Evolutionary conservation across 2,329 filamentous ascomycete genomes (phyloP), one percentile per base, ranked within the genome.

Genomic region (Aspergillus costaricaensis): DNA sequence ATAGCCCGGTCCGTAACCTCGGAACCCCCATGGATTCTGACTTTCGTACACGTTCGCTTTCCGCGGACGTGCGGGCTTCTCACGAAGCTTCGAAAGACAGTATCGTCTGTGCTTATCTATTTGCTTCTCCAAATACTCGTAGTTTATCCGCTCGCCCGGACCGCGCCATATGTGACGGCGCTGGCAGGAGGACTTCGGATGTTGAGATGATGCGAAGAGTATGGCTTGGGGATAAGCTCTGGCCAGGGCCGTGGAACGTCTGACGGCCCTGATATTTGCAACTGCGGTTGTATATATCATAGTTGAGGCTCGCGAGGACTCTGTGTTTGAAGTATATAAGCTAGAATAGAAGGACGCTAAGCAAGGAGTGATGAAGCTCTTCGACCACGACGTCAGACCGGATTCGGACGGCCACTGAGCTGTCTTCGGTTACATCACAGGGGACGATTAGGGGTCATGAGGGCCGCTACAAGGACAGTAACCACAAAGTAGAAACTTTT

Each of bases 21-120:
- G 51, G 59, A 61, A 41, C 64, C 65, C 59, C 68, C 61, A 63
- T 8, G 57, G 57, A 21, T 43, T 59, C 53, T 61, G 52, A 27
- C 49, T 25, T 23, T 62, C 55, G 25, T 56, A 59, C 9, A 49
- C 19, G 10, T 57, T 60, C 21, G 39, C 30, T 41, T 21, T 57
- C 19, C 50, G 57, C 23, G 38, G 51, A 23, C 25, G 30, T 7
- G 44, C 10, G 32, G 36, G 39, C 54, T 19, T 53, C 7, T 38
- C 30, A 10, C 54, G 54, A 25, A 56, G 21, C 41, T 41, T 61
- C 4, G 58, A 51, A 15, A 25, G 14, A 43, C 4, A 48, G 27
- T 50, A 15, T 17, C 56, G 58, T 15, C 44, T 39, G 43, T 62
- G 49, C 10, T 48, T 59, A 8, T 58, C 25, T 14, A 57, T 62